Evolutionary conservation across 495 filamentous ascomycete genomes (phyloP), one percentile per base, ranked within the genome.

Genomic region (Penicillium arizonense): DNA sequence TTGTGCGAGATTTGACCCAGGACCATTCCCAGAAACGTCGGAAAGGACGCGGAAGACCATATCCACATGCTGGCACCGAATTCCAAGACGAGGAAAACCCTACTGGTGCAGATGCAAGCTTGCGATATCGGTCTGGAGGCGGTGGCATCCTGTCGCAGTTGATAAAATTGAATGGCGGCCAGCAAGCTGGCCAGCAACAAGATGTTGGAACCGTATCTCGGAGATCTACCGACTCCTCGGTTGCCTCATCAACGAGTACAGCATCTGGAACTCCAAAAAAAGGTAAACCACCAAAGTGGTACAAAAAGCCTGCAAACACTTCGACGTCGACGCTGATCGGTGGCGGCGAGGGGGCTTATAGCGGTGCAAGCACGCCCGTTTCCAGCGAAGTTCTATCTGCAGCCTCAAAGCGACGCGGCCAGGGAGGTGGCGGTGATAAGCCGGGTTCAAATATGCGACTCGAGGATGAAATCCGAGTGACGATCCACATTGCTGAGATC

Each of bases 401-500:
- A 2, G 71, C 69, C 3, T 64, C 62, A 3, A 62, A 68, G 35
- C 56, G 69, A 35, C 64, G 59, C 3, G 61, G 57, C 16, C 61
- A 68, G 23, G 48, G 43, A n/a, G 38, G 26, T 1, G 28, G 48
- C 2, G 37, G 18, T 1, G 16, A 20, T 5, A 63, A 65, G 34
- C 38, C 52, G 10, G 50, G 57, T 11, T 45, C 46, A 9, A 65
- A 58, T 18, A 47, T 63, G 23, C 50, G 63, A 21, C 61, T 68
- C 3, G 68, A 71, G 40, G 68, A 92, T 32, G 82, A 91, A 57
- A 87, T 87, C 59, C 80, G 82, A 56, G 90, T 96, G 53, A 91
- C 88, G 14, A 78, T 91, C 9, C 88, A 94, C 68, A 90, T 96
- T 57, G 88, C 89, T 11, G 85, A 92, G 55, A 89, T 84, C 4